A percentile compares a stretch with the other conserved stretches of the same genome.
phyloP scores from a whole-genome alignment of 345 rosid species.

The Melaleuca quinquenervia region DNA sequence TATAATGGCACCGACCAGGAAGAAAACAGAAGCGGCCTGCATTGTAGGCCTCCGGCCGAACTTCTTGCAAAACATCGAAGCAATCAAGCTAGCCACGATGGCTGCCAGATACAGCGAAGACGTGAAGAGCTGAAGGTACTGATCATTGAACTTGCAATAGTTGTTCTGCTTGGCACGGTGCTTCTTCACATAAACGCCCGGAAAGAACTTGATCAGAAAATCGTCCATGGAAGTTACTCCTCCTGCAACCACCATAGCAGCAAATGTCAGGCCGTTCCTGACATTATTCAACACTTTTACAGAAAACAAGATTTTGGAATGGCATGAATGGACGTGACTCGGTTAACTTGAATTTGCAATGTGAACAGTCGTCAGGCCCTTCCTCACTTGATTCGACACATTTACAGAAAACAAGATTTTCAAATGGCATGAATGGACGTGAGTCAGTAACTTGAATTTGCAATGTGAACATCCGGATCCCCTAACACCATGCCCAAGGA shows the following conservation, averaged over 20 bases:
- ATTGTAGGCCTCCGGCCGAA: constrained; percentile 46
- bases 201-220: constrained; percentile 55
- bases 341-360: too few species aligned
- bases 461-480: too few species aligned
- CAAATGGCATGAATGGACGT: too few species aligned
- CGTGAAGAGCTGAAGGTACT: constrained; percentile 54
- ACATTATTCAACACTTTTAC: background rate
- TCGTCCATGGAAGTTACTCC: constrained; percentile 80
- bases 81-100: constrained; percentile 32
- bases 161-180: constrained; percentile 48
- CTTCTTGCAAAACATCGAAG: constrained; percentile 28
- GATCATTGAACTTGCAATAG: constrained; percentile 66
- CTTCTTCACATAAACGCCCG: constrained; percentile 45
- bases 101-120: constrained; percentile 78
- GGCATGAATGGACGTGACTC: too few species aligned
- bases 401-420: too few species aligned
- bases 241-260: constrained; percentile 16
- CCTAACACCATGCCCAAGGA: too few species aligned
- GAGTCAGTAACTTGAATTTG: too few species aligned
- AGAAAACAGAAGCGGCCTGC: constrained; percentile 49
- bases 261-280: background rate
- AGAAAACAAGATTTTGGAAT: background rate
- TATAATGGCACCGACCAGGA: constrained; percentile 43
- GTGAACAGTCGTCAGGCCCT: background rate
- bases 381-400: too few species aligned